Evolutionary conservation across 192 early-diverging fungal species (phyloP), one percentile per base, ranked within the genome.

Genomic region (Physocladia obscura): DNA sequence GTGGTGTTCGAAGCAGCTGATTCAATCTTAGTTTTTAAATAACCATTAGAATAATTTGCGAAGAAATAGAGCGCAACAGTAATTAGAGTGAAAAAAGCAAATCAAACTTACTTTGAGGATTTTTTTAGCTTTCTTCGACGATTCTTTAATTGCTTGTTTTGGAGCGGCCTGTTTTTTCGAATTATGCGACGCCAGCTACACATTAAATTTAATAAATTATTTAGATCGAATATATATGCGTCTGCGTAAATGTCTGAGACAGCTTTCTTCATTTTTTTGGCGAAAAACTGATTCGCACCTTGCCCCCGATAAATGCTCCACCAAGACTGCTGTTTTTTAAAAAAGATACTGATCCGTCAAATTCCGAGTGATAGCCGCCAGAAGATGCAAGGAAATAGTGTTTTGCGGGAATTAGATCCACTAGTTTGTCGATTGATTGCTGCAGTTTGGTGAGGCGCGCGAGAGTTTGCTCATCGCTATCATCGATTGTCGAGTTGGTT

Each of bases 351-450:
- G 40, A 44, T 44, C 40, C 40, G 40, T 44, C 11, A n/a, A n/a
- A n/a, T n/a, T n/a, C n/a, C n/a, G 40, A n/a, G 40, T 44, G 11
- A 13, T 44, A 13, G 11, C 40, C 11, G 40, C 40, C n/a, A n/a
- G 40, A 13, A n/a, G 40, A 44, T n/a, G 40, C 11, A 8, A n/a
- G 40, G 40, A 44, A 13, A 75, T 95, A 95, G 71, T 87, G 89
- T 77, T 91, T 89, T 51, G 90, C 87, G 32, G 93, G 93, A 74
- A 95, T 93, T 64, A 92, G 81, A 49, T 90, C 82, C 37, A 95
- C 79, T 39, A 95, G 79, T 30, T 76, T 80, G 70, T 95, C 90
- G 62, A 95, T 91, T 34, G 82, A 80, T 55, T 82, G 74, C 15
- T 84, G 84, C 67, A 93, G 86, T 24, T 73, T 67, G 61, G 73